Evolutionary conservation across 768 basidiomycete genomes (phyloP).

Genomic region (Rhizopogon vinicolor): DNA sequence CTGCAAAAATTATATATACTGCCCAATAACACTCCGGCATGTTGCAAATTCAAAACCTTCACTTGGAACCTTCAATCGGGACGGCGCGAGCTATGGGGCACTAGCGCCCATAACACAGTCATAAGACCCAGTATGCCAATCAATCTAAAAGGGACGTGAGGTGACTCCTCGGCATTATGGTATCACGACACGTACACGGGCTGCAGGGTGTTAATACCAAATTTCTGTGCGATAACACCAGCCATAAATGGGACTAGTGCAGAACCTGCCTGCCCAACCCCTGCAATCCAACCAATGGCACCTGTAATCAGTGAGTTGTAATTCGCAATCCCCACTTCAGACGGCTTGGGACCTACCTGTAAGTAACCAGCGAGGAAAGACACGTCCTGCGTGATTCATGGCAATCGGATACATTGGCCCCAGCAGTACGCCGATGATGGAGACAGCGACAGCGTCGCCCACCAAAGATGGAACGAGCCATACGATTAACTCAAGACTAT

Average conservation of each 20-base stretch:
- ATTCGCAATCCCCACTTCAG: neutral
- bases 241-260: slow-evolving; percentile 72
- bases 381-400: slow-evolving; percentile 64
- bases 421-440: slow-evolving; percentile 50
- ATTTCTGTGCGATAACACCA: slow-evolving; percentile 58
- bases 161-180: neutral
- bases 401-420: slow-evolving; percentile 52
- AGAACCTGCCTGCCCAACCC: slow-evolving; percentile 67
- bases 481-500: slow-evolving; percentile 48
- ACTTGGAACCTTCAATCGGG: neutral
- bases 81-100: slow-evolving; percentile 16
- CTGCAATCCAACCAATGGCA: slow-evolving; percentile 65
- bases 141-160: neutral
- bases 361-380: slow-evolving; percentile 69
- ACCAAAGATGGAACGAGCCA: slow-evolving; percentile 55
- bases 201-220: slow-evolving; percentile 44
- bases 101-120: slow-evolving; percentile 28
- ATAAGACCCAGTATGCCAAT: slow-evolving; percentile 31
- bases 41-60: neutral
- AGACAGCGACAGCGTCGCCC: slow-evolving; percentile 49
- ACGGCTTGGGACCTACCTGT: slow-evolving; percentile 27
- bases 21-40: neutral
- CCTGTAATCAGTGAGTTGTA: slow-evolving; percentile 21
- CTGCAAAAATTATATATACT: neutral
- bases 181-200: slow-evolving; percentile 18